phyloP scores from a whole-genome alignment of 805 yeast genomes.

The Sporopachydermia lactativora region DNA sequence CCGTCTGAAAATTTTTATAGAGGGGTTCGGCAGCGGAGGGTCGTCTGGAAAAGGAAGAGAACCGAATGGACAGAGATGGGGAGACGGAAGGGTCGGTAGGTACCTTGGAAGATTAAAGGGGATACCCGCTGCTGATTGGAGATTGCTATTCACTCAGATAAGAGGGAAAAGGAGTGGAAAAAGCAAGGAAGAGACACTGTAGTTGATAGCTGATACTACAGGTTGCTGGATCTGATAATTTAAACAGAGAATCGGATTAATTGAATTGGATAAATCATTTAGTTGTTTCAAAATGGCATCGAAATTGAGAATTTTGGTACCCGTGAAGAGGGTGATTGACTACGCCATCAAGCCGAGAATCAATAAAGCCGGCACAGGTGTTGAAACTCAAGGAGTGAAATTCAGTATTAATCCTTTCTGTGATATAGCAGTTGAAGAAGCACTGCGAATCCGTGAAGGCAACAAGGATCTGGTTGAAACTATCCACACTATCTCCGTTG shows the following conservation, averaged over 20 bases:
- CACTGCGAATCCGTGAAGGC: slow-evolving; percentile 58
- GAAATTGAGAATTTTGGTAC: slow-evolving; percentile 68
- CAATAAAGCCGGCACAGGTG: slow-evolving; percentile 71
- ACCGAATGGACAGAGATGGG: too few species aligned
- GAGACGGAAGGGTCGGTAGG: too few species aligned
- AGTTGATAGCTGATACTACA: background rate
- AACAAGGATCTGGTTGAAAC: slow-evolving; percentile 54
- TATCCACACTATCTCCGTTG: slow-evolving; percentile 86
- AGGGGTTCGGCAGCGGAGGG: background rate
- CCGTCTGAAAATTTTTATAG: background rate
- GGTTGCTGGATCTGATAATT: too few species aligned
- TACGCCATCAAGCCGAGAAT: slow-evolving; percentile 88
- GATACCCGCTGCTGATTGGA: too few species aligned
- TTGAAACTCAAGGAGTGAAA: slow-evolving; percentile 81
- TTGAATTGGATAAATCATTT: background rate
- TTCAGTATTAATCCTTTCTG: slow-evolving; percentile 93
- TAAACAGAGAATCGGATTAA: too few species aligned
- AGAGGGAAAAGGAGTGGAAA: too few species aligned
- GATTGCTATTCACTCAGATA: too few species aligned
- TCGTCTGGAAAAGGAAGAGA: too few species aligned
- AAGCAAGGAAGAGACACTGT: too few species aligned
- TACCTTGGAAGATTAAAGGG: too few species aligned
- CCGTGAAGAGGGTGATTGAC: slow-evolving; percentile 91
- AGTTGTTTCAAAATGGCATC: slow-evolving; percentile 20
- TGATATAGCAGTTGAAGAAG: slow-evolving; percentile 96